These are phyloP conservation scores for Metschnikowia arizonensis DNA, from an alignment of 805 yeast genomes.

Conservation along the genomic window DNA sequence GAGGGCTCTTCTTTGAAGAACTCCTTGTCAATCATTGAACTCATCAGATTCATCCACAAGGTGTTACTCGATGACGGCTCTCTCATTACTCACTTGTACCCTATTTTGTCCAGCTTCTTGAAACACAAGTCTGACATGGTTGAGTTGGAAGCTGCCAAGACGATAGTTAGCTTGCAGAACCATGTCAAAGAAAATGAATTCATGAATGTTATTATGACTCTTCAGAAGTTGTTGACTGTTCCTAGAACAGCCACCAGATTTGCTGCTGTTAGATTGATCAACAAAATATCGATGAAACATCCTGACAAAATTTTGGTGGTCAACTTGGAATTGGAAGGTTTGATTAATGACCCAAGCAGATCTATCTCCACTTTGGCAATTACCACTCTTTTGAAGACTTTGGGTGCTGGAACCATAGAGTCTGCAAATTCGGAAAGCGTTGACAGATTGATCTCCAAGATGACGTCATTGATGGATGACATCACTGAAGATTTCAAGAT, in stretches of 20 bases:
- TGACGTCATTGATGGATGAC: conserved; percentile 84
- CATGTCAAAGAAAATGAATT: conserved; percentile 61
- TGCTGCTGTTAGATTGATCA: conserved; percentile 88
- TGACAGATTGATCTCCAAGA: conserved; percentile 82
- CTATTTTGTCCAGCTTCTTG: conserved; percentile 65
- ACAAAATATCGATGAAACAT: conserved; percentile 73
- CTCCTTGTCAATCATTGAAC: conserved; percentile 79
- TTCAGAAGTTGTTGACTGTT: conserved; percentile 74
- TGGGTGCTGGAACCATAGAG: conserved; percentile 59
- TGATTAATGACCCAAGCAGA: conserved; percentile 85
- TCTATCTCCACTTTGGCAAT: conserved; percentile 95
- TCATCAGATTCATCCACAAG: conserved; percentile 76
- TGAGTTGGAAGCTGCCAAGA: conserved; percentile 86
- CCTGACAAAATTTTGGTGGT: conserved; percentile 78
- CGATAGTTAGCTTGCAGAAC: conserved; percentile 51
- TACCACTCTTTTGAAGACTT: conserved; percentile 91
- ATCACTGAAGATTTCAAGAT: conserved; percentile 94
- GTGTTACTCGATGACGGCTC: conserved; percentile 69
- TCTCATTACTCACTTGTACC: conserved; percentile 54
- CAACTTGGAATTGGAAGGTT: conserved; percentile 78
- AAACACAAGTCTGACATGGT: conserved; percentile 84
- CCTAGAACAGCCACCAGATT: conserved; percentile 89
- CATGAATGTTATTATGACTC: conserved; percentile 64
- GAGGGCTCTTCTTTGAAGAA: conserved; percentile 62
- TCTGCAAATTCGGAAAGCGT: conserved; percentile 54